Base-by-base conservation (phyloP, 1,139 yeast species). In the Suhomyces anneliseae region DNA sequence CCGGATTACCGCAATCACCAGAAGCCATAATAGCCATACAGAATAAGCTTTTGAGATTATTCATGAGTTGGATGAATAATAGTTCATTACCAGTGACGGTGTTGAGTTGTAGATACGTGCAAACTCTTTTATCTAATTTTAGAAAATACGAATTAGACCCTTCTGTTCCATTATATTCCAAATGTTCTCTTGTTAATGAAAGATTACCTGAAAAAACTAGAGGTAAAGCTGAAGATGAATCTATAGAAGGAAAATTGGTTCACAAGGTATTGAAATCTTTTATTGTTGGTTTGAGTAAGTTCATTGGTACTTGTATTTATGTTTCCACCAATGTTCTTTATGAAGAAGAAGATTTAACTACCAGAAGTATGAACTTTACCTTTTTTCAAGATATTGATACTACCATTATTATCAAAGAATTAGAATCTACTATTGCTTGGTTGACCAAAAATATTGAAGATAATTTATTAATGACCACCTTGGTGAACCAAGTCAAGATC, bases 301-400 rank as follows among this genome's bases (percentile, higher is more conserved):
- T 82, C 56, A 75, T 81, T 7, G 81, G 81, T 19, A 69, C 79
- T 42, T 70, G 78, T 7, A 58, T 78, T 4, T 62, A 66, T 8
- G 64, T 84, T 34, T 82, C 84, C 1, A 69, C 75, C 14, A 84
- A 83, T n/a, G 85, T 83, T 7, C 69, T 87, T 14, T 83, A 82
- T 55, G 92, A 86, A 56, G 93, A 87, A 57, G 95, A 87, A 58
- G 95, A 87, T 62, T 66, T 87, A 43, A 83, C 83, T 46, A 81
- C 87, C 2, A 78, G 85, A 53, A 70, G 74, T 10, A 81, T 85
- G 85, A 82, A 81, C 43, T 59, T 74, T 43, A 66, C 71, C 49
- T 72, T 70, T 45, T 62, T 74, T 43, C 49, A 51, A 27, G 63
- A 59, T 26, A 58, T 69, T 3, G 51, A 64, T n/a, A 45, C 63